Evolutionary conservation across 495 filamentous ascomycete species (phyloP).

Genomic region (Pyrenula massariospora): DNA sequence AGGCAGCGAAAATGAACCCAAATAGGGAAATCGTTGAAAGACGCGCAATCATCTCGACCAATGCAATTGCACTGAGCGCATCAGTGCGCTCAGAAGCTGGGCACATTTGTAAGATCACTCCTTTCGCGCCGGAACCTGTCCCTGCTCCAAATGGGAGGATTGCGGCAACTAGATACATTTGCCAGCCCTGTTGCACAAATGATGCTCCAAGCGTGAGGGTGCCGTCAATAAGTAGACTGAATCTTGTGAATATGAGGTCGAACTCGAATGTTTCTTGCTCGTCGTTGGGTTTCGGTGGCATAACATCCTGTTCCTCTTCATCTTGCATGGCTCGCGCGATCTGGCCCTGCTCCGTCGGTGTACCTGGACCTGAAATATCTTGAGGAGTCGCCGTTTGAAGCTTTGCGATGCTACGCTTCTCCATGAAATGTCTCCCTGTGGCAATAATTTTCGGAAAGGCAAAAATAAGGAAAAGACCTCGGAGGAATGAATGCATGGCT

Average conservation of each 20-base stretch:
- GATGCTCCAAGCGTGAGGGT: constrained; percentile 35
- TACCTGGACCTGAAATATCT: constrained; percentile 2
- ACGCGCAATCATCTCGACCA: not conserved
- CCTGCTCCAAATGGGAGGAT: constrained; percentile 4
- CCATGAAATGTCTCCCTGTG: constrained; percentile 31
- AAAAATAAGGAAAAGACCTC: constrained; percentile 40
- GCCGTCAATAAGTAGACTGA: constrained; percentile 39
- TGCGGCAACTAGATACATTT: constrained; percentile 38
- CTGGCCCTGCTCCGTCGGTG: constrained; percentile 22
- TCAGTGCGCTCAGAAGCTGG: not conserved
- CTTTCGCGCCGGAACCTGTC: not conserved
- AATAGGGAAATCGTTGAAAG: not conserved
- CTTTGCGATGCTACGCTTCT: constrained; percentile 5
- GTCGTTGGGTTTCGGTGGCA: constrained; percentile 7
- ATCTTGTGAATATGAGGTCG: constrained; percentile 41
- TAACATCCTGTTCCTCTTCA: constrained; percentile 29
- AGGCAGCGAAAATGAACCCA: not conserved
- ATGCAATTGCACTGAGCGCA: not conserved
- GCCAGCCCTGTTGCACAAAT: constrained; percentile 37
- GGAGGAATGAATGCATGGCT: constrained; percentile 37
- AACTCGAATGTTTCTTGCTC: constrained; percentile 31
- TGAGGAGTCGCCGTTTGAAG: constrained; percentile 1
- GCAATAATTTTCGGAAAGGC: constrained; percentile 42
- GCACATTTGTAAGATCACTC: not conserved
- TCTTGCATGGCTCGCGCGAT: constrained; percentile 25